Evolutionary conservation across 176 grass and related monocot genomes (phyloP).

Genomic region (Saccharum spontaneum): DNA sequence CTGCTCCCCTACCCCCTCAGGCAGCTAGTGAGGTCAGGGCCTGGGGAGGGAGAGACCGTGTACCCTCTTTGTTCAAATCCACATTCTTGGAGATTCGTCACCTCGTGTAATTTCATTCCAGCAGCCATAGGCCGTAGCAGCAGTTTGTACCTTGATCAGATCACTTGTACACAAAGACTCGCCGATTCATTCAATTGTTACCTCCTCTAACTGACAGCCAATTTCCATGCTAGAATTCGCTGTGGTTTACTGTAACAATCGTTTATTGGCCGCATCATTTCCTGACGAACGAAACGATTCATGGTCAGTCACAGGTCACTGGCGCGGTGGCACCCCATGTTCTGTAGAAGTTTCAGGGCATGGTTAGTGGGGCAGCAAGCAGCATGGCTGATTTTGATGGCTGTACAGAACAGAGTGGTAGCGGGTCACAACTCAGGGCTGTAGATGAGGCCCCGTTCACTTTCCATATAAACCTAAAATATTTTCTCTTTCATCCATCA

Average conservation of each 20-base stretch:
- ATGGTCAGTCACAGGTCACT: neutral
- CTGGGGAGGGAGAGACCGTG: neutral
- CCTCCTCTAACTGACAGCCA: constrained; percentile 15
- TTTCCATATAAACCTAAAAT: no score
- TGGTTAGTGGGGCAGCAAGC: neutral
- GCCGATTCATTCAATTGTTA: constrained; percentile 73
- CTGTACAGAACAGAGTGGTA: neutral
- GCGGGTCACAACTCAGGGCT: neutral
- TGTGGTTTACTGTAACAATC: neutral
- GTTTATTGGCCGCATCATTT: neutral
- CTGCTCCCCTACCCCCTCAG: neutral
- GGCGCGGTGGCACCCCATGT: no score
- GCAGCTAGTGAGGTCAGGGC: neutral
- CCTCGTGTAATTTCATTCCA: constrained; percentile 52
- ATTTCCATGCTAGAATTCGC: neutral
- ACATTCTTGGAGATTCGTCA: constrained; percentile 42
- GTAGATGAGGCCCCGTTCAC: no score
- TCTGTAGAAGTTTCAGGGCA: neutral
- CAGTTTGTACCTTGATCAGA: constrained; percentile 29
- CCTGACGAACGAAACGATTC: neutral
- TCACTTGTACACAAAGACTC: constrained; percentile 52
- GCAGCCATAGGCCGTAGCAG: constrained; percentile 41
- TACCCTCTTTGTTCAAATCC: constrained; percentile 42
- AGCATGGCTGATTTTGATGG: neutral
- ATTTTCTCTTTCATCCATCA: no score